Evolutionary conservation across 805 yeast genomes (phyloP).

Genomic region (Kodamaea leandrae): DNA sequence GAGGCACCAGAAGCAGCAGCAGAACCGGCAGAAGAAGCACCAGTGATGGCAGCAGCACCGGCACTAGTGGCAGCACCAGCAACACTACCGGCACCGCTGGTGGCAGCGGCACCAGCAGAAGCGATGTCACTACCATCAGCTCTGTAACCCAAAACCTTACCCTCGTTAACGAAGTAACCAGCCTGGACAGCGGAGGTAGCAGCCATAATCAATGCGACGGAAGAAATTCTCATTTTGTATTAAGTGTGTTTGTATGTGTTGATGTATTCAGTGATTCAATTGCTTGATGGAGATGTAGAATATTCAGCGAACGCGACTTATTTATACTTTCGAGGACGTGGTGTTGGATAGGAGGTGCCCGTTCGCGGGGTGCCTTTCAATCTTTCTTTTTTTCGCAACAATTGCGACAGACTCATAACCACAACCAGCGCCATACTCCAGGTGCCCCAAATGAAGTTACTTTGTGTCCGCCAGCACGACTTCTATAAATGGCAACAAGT

Average conservation of each 20-base stretch:
- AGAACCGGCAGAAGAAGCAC: background rate
- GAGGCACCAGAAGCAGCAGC: slow-evolving; percentile 15
- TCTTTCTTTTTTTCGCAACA: background rate
- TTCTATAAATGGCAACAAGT: background rate
- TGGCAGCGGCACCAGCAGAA: slow-evolving; percentile 19
- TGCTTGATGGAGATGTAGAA: background rate
- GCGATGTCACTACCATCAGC: slow-evolving; percentile 5
- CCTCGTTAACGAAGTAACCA: slow-evolving; percentile 17
- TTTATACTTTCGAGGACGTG: background rate
- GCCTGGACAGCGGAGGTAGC: slow-evolving; percentile 13
- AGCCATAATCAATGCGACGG: slow-evolving; percentile 13
- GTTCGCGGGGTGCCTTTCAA: background rate
- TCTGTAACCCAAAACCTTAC: slow-evolving; percentile 3
- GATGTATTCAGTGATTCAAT: background rate
- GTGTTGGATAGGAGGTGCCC: no score
- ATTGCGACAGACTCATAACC: background rate
- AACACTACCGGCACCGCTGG: slow-evolving; percentile 21
- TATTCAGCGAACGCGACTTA: background rate
- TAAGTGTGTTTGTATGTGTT: background rate
- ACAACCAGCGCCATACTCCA: slow-evolving; percentile 2
- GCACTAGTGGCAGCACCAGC: slow-evolving; percentile 3
- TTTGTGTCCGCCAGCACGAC: slow-evolving; percentile 1
- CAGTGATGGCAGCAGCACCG: slow-evolving; percentile 23
- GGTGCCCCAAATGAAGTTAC: background rate
- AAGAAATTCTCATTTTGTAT: slow-evolving; percentile 13